phyloP scores from a whole-genome alignment of 2,329 filamentous ascomycete species.

The Neurospora sp. region DNA sequence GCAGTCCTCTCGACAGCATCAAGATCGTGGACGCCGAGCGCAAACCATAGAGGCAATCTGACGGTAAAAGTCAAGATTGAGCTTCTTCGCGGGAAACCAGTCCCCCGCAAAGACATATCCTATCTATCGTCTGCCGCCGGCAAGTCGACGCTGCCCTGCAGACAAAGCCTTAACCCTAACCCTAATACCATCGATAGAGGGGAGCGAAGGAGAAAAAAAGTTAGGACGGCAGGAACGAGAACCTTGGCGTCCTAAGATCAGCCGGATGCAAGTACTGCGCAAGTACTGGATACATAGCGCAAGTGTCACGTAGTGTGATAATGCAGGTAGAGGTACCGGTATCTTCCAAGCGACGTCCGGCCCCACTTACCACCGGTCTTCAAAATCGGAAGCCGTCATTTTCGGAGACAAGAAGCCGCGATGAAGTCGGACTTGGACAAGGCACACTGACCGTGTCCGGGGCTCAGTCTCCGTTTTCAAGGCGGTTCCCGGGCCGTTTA shows the following conservation, averaged over 20 bases:
- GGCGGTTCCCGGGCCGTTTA: neutral
- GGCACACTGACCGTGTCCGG: neutral
- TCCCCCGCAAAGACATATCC: neutral
- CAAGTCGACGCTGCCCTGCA: neutral
- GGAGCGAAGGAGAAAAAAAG: neutral
- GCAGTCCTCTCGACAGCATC: slow-evolving; percentile 9
- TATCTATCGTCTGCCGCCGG: neutral
- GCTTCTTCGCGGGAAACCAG: neutral
- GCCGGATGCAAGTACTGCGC: neutral
- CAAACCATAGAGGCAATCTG: neutral
- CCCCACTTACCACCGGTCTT: neutral
- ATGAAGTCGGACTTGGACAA: neutral
- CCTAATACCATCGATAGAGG: neutral
- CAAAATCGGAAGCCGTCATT: neutral
- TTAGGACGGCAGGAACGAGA: neutral
- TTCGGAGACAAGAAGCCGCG: neutral
- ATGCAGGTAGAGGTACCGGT: neutral
- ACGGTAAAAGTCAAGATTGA: neutral
- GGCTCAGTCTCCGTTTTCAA: neutral
- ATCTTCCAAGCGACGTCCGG: neutral
- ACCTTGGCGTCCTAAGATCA: neutral
- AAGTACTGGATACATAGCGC: neutral
- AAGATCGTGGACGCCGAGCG: neutral
- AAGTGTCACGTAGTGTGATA: neutral
- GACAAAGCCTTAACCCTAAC: neutral